Evolutionary conservation across 176 grass and related monocot species (phyloP).

Genomic region (Phoenix roebelenii): DNA sequence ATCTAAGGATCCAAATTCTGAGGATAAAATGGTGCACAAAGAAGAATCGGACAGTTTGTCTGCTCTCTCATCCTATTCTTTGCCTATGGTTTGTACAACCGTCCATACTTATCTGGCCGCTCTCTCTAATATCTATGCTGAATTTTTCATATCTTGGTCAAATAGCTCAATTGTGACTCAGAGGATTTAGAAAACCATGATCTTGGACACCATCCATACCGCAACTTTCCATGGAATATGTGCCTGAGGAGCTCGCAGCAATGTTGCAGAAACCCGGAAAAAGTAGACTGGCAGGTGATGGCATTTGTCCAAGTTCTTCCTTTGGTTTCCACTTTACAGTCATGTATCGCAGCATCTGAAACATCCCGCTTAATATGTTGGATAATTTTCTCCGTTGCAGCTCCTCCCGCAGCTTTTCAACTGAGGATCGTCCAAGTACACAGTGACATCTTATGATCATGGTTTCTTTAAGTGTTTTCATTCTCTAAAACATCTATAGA

Average conservation of each 20-base stretch:
- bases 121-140: constrained; percentile 17
- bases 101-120: constrained; percentile 33
- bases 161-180: constrained; percentile 42
- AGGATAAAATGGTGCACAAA: background rate
- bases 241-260: background rate
- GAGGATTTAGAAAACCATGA: background rate
- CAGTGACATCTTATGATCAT: too few species aligned
- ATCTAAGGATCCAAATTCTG: constrained; percentile 13
- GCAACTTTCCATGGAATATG: constrained; percentile 6
- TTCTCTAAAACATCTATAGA: too few species aligned
- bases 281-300: too few species aligned
- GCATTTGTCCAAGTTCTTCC: too few species aligned
- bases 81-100: constrained; percentile 25
- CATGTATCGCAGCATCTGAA: too few species aligned
- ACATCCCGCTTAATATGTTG: too few species aligned
- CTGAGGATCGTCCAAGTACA: too few species aligned
- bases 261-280: too few species aligned
- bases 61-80: constrained; percentile 13
- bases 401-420: too few species aligned
- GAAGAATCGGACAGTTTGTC: constrained; percentile 20
- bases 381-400: too few species aligned
- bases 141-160: constrained; percentile 42
- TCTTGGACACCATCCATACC: background rate
- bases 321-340: too few species aligned
- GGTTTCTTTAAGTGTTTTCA: too few species aligned